Percentiles rank a stretch among this genome's conserved stretches.
phyloP scores from a whole-genome alignment of 2,329 filamentous ascomycete species.

The Monosporascus sp. region DNA sequence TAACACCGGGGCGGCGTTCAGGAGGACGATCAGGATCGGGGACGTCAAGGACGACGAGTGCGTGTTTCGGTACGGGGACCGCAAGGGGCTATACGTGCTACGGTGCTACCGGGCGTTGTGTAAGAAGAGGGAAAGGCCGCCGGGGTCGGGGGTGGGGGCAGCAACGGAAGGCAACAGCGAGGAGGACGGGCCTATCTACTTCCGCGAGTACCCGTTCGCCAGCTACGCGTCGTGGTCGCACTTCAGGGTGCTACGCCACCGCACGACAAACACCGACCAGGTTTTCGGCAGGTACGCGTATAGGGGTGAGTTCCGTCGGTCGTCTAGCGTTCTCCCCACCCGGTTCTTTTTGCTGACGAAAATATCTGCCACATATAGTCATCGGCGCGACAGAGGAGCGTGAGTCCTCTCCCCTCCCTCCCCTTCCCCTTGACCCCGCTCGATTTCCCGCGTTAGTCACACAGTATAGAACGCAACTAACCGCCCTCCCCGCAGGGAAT shows the following conservation, averaged over 20 bases:
- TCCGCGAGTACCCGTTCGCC: neutral
- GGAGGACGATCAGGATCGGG: neutral
- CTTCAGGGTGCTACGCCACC: neutral
- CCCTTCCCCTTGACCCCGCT: neutral
- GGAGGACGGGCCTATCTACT: neutral
- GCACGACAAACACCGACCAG: neutral
- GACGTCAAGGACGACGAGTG: neutral
- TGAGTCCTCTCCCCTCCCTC: neutral
- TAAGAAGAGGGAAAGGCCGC: neutral
- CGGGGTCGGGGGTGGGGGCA: too few species aligned
- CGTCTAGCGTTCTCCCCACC: neutral
- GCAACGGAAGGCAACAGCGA: neutral
- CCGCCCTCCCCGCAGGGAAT: neutral
- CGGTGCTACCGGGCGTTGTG: neutral
- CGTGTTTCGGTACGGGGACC: neutral
- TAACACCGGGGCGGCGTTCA: neutral
- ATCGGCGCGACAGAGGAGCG: neutral
- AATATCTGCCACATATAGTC: neutral
- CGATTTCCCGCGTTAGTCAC: too few species aligned
- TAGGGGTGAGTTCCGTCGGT: neutral
- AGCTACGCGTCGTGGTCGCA: neutral
- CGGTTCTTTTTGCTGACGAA: neutral
- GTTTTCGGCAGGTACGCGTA: neutral
- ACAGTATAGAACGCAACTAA: neutral
- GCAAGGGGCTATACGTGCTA: neutral